Evolutionary conservation across 2,329 filamentous ascomycete species (phyloP), one percentile per base, ranked within the genome.

Genomic region (Xylaria sp.): DNA sequence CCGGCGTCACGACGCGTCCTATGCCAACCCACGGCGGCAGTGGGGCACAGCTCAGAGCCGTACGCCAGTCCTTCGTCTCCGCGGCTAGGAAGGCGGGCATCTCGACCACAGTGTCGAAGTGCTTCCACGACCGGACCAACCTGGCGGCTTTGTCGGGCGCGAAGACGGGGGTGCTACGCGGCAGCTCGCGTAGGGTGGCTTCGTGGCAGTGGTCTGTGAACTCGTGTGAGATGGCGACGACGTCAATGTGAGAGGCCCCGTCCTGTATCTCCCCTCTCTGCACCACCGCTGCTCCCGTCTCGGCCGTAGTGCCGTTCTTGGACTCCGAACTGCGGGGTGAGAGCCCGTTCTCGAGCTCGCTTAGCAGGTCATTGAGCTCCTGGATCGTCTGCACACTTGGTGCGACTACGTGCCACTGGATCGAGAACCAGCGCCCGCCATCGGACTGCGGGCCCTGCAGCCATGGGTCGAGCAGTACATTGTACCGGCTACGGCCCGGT

Each of bases 141-240:
- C 80, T 80, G 0, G 85, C 86, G 0, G 89, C 89, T 77, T 88
- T 85, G 72, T 85, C 82, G 2, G 86, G 85, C 12, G 89, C 89
- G 66, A 90, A 85, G 0, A 92, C 81, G 0, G 89, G 88, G 3
- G 89, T 85, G 51, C 81, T 76, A 1, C 73, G 71, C 5, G 86
- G 80, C 3, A 91, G 77, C 72, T 90, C 84, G 51, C 85, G 76
- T 30, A 92, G 79, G 14, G 89, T 92, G 2, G 85, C 82, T 68
- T 85, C 82, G 73, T 92, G 89, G 77, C 88, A 91, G 75, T 91
- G 90, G 74, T 92, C 89, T 0, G 89, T 91, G 72, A 91, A 92
- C 75, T 91, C 89, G 74, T 92, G 89, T 17, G 84, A 87, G 36
- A 91, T 82, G 32, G 83, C 82, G 2, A 91, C 87, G 1, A 80